These are phyloP conservation scores for Tolypocladium tundrense DNA, from an alignment of 2,329 filamentous ascomycete species.

Conservation along the genomic window DNA sequence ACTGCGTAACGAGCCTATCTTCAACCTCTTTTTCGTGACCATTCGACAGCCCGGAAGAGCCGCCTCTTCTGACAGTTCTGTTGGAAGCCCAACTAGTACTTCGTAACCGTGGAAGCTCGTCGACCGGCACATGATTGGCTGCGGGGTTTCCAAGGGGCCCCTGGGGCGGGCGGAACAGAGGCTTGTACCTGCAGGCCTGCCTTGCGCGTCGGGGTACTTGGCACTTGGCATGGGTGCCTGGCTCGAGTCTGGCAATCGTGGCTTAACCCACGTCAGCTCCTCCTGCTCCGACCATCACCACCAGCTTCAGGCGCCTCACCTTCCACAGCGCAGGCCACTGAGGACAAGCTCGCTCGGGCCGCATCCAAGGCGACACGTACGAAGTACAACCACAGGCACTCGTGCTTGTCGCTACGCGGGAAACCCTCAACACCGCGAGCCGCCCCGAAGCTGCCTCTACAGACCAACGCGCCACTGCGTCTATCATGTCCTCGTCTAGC, in stretches of 20 bases:
- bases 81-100: neutral
- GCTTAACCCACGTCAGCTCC: neutral
- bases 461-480: neutral
- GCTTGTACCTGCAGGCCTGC: neutral
- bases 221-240: neutral
- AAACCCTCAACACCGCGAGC: neutral
- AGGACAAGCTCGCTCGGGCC: neutral
- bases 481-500: slow-evolving; percentile 34
- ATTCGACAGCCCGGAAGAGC: no score
- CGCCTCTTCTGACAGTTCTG: no score
- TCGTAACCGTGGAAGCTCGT: neutral
- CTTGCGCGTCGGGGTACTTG: neutral
- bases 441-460: neutral
- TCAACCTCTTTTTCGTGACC: no score
- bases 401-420: neutral
- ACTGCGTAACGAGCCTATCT: no score
- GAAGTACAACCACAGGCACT: neutral
- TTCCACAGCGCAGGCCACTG: neutral
- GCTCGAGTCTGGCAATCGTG: neutral
- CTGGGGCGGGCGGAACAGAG: neutral
- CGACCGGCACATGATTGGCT: neutral
- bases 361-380: neutral
- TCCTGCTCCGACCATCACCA: neutral
- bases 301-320: neutral
- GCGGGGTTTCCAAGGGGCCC: neutral